Evolutionary conservation across 1,284 basidiomycete species (phyloP).

Genomic region (Mycena citricolor): DNA sequence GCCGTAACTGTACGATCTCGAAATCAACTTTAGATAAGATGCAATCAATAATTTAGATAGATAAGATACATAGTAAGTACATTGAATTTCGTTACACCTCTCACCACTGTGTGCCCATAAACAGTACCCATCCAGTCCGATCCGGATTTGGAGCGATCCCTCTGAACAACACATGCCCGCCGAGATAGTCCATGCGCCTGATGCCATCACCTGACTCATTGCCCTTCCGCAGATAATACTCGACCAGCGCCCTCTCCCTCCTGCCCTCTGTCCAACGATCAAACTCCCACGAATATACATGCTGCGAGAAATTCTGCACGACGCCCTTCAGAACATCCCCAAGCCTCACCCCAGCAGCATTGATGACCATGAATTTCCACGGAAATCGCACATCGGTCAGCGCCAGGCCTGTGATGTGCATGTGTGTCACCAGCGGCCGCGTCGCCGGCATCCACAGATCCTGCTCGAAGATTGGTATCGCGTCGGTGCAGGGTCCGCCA

Average conservation of each 20-base stretch:
- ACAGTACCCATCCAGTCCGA: slow-evolving; percentile 53
- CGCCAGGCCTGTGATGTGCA: slow-evolving; percentile 52
- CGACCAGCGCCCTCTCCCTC: slow-evolving; percentile 33
- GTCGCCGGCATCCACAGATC: slow-evolving; percentile 58
- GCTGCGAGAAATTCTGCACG: slow-evolving; percentile 44
- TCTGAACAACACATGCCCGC: slow-evolving; percentile 49
- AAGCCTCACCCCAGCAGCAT: slow-evolving; percentile 47
- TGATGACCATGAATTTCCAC: slow-evolving; percentile 54
- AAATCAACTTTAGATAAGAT: too few relatives aligned
- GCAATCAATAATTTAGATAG: too few relatives aligned
- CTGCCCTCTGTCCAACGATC: slow-evolving; percentile 36
- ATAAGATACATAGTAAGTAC: too few relatives aligned
- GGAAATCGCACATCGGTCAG: slow-evolving; percentile 47
- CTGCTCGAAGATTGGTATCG: slow-evolving; percentile 33
- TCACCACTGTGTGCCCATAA: slow-evolving; percentile 34
- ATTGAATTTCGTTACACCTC: too few relatives aligned
- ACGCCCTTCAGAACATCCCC: slow-evolving; percentile 51
- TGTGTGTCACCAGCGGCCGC: slow-evolving; percentile 51
- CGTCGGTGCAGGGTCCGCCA: slow-evolving; percentile 29
- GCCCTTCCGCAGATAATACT: slow-evolving; percentile 34
- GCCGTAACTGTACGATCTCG: too few relatives aligned
- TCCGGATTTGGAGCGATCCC: slow-evolving; percentile 53
- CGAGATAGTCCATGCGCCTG: slow-evolving; percentile 52
- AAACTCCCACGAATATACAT: slow-evolving; percentile 42
- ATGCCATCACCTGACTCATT: slow-evolving; percentile 35